phyloP scores from a whole-genome alignment of 768 basidiomycete species.

The Lactarius vividus region DNA sequence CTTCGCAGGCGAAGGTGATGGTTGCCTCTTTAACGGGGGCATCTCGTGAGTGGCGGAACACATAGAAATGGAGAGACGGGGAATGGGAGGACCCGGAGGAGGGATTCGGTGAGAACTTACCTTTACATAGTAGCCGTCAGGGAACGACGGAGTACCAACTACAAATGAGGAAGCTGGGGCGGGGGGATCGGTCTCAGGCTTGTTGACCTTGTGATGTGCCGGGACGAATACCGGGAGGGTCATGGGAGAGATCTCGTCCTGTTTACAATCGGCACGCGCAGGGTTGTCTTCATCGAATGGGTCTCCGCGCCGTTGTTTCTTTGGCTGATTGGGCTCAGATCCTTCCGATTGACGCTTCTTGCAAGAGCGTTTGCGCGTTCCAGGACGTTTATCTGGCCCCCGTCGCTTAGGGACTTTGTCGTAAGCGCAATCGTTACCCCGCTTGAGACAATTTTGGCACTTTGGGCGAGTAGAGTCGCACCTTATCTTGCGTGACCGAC shows the following conservation, averaged over 20 bases:
- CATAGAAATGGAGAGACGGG: neutral
- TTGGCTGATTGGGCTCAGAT: slow-evolving; percentile 38
- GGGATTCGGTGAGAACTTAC: slow-evolving; percentile 1
- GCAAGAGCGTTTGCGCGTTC: slow-evolving; percentile 78
- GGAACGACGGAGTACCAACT: slow-evolving; percentile 8
- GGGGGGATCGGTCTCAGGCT: slow-evolving; percentile 14
- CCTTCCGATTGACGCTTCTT: slow-evolving; percentile 69
- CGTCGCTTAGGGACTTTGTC: slow-evolving; percentile 78
- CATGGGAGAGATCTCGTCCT: slow-evolving; percentile 20
- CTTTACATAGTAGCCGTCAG: slow-evolving; percentile 23
- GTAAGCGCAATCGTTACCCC: slow-evolving; percentile 76
- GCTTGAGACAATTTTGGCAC: slow-evolving; percentile 79
- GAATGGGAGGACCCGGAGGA: neutral
- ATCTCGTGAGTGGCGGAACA: slow-evolving; percentile 6
- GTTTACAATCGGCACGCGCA: slow-evolving; percentile 11
- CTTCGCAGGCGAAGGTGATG: slow-evolving; percentile 15
- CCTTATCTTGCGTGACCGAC: slow-evolving; percentile 80
- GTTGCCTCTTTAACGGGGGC: slow-evolving; percentile 18
- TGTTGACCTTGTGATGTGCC: slow-evolving; percentile 9
- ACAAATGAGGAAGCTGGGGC: slow-evolving; percentile 9
- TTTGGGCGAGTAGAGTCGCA: slow-evolving; percentile 81
- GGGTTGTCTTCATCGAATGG: slow-evolving; percentile 16
- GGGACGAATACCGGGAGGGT: slow-evolving; percentile 16
- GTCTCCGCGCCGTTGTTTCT: slow-evolving; percentile 37
- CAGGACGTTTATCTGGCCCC: slow-evolving; percentile 84